phyloP scores from a whole-genome alignment of 345 rosid species.

The rapeseed (Brassica napus) region DNA sequence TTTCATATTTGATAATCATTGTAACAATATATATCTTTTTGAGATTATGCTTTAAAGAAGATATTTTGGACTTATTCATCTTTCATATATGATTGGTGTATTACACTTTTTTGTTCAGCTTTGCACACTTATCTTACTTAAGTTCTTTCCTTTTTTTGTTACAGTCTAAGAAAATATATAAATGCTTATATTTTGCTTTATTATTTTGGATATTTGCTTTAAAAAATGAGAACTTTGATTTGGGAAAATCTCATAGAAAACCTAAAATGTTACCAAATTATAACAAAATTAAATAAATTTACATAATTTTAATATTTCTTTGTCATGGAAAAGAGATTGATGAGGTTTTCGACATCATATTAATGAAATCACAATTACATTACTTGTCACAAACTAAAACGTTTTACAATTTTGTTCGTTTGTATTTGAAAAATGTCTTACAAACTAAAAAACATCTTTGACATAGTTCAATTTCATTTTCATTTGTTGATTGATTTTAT shows the following conservation, averaged over 20 bases:
- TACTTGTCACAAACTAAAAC: background rate
- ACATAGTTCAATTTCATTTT: background rate
- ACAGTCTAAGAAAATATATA: background rate
- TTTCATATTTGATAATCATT: background rate
- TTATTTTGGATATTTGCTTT: background rate
- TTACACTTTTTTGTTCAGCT: background rate
- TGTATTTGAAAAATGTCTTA: background rate
- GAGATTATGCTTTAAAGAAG: background rate
- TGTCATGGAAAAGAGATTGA: background rate
- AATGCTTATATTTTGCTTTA: background rate
- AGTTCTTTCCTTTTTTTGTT: background rate
- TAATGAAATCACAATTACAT: background rate
- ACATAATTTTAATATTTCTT: background rate
- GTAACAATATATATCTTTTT: background rate
- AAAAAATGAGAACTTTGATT: background rate
- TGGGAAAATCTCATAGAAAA: background rate
- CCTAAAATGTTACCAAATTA: background rate
- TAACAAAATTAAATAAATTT: background rate
- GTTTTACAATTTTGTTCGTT: background rate
- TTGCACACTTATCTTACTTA: background rate
- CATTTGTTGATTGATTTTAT: background rate
- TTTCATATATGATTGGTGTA: background rate
- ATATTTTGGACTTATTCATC: background rate
- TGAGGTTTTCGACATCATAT: background rate
- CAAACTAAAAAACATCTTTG: background rate